phyloP scores from a whole-genome alignment of 108 stramenopile genomes.

The Cyclotella atomus region DNA sequence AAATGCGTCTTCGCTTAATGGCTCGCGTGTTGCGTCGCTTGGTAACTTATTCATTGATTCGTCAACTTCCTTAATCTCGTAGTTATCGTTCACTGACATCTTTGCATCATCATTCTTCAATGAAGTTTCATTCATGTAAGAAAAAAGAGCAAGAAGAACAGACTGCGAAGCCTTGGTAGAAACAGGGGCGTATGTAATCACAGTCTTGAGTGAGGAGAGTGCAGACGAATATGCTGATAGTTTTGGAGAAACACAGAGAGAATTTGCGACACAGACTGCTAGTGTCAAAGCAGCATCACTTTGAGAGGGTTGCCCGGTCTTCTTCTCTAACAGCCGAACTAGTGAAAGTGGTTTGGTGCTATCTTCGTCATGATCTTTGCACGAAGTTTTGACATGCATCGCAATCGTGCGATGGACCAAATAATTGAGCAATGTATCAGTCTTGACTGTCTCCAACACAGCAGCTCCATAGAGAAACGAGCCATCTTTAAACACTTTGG shows the following conservation, averaged over 20 bases:
- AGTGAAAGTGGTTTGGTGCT: conserved; percentile 21
- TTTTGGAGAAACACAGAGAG: conserved; percentile 18
- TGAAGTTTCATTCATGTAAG: conserved; percentile 57
- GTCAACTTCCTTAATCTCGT: conserved; percentile 44
- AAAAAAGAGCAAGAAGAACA: conserved; percentile 56
- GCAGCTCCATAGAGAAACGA: conserved; percentile 43
- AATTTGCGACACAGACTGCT: conserved; percentile 66
- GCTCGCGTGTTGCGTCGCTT: conserved; percentile 31
- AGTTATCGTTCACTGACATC: conserved; percentile 39
- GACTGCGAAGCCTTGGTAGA: conserved; percentile 46
- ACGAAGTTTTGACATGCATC: conserved; percentile 53
- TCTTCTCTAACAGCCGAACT: conserved; percentile 46
- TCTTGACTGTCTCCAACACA: conserved; percentile 52
- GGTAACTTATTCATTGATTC: conserved; percentile 46
- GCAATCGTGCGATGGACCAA: conserved; percentile 69
- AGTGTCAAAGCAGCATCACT: conserved; percentile 54
- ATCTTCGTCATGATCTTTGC: conserved; percentile 31
- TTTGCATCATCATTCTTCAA: conserved; percentile 33
- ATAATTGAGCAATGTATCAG: conserved; percentile 57
- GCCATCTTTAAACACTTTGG: conserved; percentile 59
- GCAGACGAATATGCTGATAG: conserved; percentile 34
- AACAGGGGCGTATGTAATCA: conserved; percentile 53
- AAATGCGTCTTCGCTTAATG: conserved; percentile 1
- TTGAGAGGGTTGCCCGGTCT: conserved; percentile 22
- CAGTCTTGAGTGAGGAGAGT: conserved; percentile 51